These are phyloP conservation scores for Ampelomyces quisqualis DNA, from an alignment of 2,329 filamentous ascomycete species.

Conservation along the genomic window DNA sequence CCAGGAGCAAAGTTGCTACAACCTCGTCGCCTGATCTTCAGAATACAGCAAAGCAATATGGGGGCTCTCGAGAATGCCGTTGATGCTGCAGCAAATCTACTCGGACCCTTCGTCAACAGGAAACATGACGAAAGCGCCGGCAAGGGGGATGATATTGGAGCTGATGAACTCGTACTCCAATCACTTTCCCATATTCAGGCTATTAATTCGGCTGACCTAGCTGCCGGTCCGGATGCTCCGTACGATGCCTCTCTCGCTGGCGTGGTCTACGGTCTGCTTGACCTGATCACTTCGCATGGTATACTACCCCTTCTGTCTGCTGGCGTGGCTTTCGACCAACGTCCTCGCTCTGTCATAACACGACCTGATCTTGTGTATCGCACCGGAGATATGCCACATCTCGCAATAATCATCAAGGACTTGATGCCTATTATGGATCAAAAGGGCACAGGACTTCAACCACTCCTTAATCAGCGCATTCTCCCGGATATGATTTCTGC, in stretches of 20 bases:
- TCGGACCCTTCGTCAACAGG: constrained; percentile 33
- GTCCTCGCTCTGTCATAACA: constrained; percentile 38
- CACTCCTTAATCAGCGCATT: constrained; percentile 39
- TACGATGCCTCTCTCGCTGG: constrained; percentile 44
- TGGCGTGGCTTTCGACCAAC: constrained; percentile 37
- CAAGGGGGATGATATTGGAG: constrained; percentile 10
- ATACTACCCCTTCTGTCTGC: constrained; percentile 40
- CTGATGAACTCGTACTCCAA: constrained; percentile 25
- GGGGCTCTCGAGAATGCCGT: constrained; percentile 34
- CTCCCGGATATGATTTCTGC: constrained; percentile 41
- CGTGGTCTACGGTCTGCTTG: constrained; percentile 43
- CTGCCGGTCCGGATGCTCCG: constrained; percentile 33
- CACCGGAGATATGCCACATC: constrained; percentile 8
- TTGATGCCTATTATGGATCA: constrained; percentile 32
- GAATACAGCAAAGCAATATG: constrained; percentile 18
- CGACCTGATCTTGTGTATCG: constrained; percentile 13
- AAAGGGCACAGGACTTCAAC: constrained; percentile 35
- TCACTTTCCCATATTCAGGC: constrained; percentile 34
- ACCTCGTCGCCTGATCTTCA: neutral
- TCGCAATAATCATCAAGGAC: constrained; percentile 16
- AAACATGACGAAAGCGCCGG: constrained; percentile 8
- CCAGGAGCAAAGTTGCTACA: neutral
- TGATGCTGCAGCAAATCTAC: constrained; percentile 36
- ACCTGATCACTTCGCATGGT: constrained; percentile 36
- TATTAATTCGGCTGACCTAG: constrained; percentile 39